Conservation (phyloP, 768 basidiomycete species). For the Russula sp. region DNA sequence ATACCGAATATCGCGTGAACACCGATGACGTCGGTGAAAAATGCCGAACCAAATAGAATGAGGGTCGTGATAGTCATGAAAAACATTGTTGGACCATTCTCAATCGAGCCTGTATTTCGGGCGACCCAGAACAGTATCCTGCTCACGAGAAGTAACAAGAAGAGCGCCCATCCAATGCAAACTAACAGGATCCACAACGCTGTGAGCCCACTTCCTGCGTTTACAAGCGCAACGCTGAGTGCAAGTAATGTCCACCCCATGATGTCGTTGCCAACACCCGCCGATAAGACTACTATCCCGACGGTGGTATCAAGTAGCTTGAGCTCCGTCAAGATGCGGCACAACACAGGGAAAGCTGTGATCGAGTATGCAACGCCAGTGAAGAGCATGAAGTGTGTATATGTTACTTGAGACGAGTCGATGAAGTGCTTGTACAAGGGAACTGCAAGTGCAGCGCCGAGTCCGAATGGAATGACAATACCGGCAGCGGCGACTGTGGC, state of each 20-base stretch:
- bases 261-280: constrained; percentile 87
- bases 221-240: constrained; percentile 86
- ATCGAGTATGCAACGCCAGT: constrained; percentile 88
- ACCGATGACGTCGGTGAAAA: constrained; percentile 91
- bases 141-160: constrained; percentile 66
- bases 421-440: constrained; percentile 76
- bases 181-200: constrained; percentile 81
- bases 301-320: constrained; percentile 89
- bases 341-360: constrained; percentile 81
- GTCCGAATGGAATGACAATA: constrained; percentile 80
- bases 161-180: constrained; percentile 74
- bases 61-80: constrained; percentile 86
- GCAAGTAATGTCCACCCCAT: constrained; percentile 77
- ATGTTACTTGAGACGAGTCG: constrained; percentile 49
- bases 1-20: constrained; percentile 86
- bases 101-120: constrained; percentile 66
- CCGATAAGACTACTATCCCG: constrained; percentile 87
- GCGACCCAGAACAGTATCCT: constrained; percentile 65
- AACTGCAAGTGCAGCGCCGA: constrained; percentile 66
- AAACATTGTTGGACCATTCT: constrained; percentile 78
- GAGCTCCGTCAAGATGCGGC: constrained; percentile 84
- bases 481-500: constrained; percentile 71
- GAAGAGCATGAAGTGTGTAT: constrained; percentile 92
- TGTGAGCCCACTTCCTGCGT: constrained; percentile 73
- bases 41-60: constrained; percentile 78